Percentiles rank a stretch among this genome's conserved stretches.
phyloP scores from a whole-genome alignment of 352 stramenopile genomes.

The Phytophthora litchii region DNA sequence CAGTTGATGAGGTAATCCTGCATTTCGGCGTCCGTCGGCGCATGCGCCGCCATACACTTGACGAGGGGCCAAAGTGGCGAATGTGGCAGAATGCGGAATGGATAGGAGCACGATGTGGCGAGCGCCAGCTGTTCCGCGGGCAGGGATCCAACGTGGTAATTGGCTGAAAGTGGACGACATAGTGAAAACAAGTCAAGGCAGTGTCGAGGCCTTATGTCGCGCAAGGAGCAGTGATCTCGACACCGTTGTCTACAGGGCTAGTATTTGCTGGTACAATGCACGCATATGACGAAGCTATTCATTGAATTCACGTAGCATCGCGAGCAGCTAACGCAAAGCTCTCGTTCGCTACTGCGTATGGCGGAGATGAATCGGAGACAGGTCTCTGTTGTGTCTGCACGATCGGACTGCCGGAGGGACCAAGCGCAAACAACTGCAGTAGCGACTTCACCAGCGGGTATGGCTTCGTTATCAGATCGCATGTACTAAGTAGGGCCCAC shows the following conservation, averaged over 20 bases:
- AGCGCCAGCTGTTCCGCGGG: neutral
- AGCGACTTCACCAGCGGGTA: constrained; percentile 2
- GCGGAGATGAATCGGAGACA: constrained; percentile 4
- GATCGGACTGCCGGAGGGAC: constrained; percentile 18
- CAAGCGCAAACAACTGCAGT: neutral
- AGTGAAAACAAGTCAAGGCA: constrained; percentile 2
- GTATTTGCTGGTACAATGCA: no score
- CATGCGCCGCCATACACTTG: constrained; percentile 11
- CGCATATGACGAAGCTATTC: no score
- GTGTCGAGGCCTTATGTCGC: no score
- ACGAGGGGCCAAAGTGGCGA: neutral
- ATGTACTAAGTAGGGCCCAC: neutral
- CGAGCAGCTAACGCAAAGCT: neutral
- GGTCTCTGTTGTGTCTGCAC: constrained; percentile 22
- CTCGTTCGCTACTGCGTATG: neutral
- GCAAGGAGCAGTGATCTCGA: constrained; percentile 1
- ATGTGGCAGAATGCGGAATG: constrained; percentile 6
- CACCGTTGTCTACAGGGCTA: no score
- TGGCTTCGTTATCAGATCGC: constrained; percentile 20
- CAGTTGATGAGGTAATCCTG: constrained; percentile 89
- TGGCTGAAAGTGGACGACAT: constrained; percentile 15
- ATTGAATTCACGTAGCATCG: neutral
- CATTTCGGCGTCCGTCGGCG: constrained; percentile 26
- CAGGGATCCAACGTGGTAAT: constrained; percentile 13
- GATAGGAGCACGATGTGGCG: neutral